Evolutionary conservation across 2,329 filamentous ascomycete genomes (phyloP).

Genomic region (Fusarium decemcellulare): DNA sequence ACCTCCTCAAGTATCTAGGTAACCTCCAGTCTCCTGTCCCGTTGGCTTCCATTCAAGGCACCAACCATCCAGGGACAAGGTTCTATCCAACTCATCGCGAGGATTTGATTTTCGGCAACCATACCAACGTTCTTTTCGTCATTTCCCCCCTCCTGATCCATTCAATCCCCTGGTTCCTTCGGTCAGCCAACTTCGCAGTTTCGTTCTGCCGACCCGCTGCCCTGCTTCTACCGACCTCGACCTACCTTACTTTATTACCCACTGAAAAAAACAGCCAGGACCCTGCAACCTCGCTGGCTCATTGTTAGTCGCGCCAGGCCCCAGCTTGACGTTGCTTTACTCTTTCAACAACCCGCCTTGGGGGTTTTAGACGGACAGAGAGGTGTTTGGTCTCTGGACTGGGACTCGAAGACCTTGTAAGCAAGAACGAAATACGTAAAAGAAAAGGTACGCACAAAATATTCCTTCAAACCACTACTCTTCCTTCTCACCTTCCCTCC

Average conservation of each 20-base stretch:
- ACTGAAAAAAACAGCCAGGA: slow-evolving; percentile 19
- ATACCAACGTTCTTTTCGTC: background rate
- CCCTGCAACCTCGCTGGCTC: slow-evolving; percentile 22
- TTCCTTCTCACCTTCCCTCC: background rate
- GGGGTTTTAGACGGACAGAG: background rate
- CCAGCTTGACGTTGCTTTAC: slow-evolving; percentile 12
- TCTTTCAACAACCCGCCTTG: slow-evolving; percentile 13
- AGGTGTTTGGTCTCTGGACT: background rate
- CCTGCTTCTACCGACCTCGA: slow-evolving; percentile 1
- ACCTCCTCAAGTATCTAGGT: no score
- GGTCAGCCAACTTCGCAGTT: background rate
- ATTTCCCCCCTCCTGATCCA: background rate
- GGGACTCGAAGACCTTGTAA: slow-evolving; percentile 4
- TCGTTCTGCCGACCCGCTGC: slow-evolving; percentile 14
- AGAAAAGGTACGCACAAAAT: slow-evolving; percentile 9
- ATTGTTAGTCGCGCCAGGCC: slow-evolving; percentile 15
- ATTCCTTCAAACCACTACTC: background rate
- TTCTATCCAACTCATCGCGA: background rate
- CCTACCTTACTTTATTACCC: slow-evolving; percentile 2
- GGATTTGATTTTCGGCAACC: background rate
- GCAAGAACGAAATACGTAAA: background rate
- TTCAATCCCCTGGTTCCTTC: background rate
- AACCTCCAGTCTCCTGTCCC: background rate
- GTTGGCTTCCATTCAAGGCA: background rate
- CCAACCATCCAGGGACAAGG: background rate